These are phyloP conservation scores for Phytophthora sp. DNA, from an alignment of 352 stramenopile genomes.

Conservation along the genomic window DNA sequence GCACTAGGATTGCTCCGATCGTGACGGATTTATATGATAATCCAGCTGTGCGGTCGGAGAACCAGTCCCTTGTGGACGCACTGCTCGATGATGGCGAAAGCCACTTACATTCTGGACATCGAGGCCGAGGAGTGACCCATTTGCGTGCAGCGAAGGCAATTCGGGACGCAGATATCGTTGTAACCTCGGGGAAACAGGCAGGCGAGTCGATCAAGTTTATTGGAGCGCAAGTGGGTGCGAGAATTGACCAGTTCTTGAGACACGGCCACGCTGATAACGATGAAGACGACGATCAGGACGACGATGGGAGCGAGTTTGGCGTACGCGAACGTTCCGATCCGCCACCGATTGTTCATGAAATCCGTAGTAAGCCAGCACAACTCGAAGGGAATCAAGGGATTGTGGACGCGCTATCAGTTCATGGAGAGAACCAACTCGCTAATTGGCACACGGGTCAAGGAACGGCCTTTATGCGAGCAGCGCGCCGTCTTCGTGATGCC, in stretches of 20 bases:
- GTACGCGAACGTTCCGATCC: not conserved
- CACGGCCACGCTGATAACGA: not conserved
- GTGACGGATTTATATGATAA: not conserved
- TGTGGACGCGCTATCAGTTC: not conserved
- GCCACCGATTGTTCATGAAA: not conserved
- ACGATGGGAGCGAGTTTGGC: not conserved
- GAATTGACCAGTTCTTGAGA: not conserved
- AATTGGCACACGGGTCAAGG: not conserved
- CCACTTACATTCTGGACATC: constrained; percentile 2
- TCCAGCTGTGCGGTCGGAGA: not conserved
- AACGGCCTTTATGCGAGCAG: constrained; percentile 4
- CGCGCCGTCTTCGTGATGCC: not conserved
- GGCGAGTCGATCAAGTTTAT: not conserved
- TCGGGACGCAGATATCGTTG: constrained; percentile 2
- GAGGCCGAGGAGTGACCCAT: not conserved
- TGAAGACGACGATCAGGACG: not conserved
- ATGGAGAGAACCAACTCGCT: not conserved
- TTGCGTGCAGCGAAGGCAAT: constrained; percentile 6
- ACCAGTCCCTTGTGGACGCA: not conserved
- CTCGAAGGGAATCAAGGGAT: not conserved
- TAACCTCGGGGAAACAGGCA: not conserved
- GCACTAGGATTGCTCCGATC: not conserved
- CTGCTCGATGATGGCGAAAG: not conserved
- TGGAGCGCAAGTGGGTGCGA: not conserved
- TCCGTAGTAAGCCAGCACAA: not conserved